Evolutionary conservation across 75 land plant species (phyloP).

Genomic region (Pinus albicaulis): DNA sequence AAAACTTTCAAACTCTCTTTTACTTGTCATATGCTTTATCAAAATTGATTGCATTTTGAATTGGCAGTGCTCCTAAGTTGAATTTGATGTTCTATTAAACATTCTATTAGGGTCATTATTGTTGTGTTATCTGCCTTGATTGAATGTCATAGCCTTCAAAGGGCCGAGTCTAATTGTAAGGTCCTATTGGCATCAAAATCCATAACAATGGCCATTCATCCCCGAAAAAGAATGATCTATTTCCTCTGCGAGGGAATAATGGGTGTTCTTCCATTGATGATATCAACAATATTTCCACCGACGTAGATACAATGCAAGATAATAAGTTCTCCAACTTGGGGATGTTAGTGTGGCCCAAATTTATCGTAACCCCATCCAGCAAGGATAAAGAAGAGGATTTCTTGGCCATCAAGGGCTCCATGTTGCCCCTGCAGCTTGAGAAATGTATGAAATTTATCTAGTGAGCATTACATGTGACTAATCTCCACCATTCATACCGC

Average conservation of each 20-base stretch:
- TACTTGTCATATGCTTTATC: too few relatives aligned
- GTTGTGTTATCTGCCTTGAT: too few relatives aligned
- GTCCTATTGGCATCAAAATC: neutral
- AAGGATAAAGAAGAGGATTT: slow-evolving; percentile 69
- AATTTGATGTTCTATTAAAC: too few relatives aligned
- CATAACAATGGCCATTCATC: neutral
- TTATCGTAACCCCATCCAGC: slow-evolving; percentile 36
- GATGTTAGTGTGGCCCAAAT: slow-evolving; percentile 46
- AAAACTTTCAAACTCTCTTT: too few relatives aligned
- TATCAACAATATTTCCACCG: neutral
- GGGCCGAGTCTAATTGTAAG: too few relatives aligned
- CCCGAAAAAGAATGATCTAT: neutral
- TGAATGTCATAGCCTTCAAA: too few relatives aligned
- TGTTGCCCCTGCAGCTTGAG: slow-evolving; percentile 50
- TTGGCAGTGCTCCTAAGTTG: too few relatives aligned
- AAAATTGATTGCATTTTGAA: too few relatives aligned
- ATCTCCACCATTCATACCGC: neutral
- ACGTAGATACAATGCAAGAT: slow-evolving; percentile 1
- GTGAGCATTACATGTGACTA: slow-evolving; percentile 51
- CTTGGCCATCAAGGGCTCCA: slow-evolving; percentile 58
- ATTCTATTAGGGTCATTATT: too few relatives aligned
- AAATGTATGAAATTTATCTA: slow-evolving; percentile 62
- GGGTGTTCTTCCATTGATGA: neutral
- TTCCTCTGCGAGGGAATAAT: neutral
- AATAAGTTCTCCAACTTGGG: neutral